A percentile compares a stretch with the other conserved stretches of the same genome.
Conservation (phyloP, 352 stramenopile genomes). For the Phytophthora sp. region DNA sequence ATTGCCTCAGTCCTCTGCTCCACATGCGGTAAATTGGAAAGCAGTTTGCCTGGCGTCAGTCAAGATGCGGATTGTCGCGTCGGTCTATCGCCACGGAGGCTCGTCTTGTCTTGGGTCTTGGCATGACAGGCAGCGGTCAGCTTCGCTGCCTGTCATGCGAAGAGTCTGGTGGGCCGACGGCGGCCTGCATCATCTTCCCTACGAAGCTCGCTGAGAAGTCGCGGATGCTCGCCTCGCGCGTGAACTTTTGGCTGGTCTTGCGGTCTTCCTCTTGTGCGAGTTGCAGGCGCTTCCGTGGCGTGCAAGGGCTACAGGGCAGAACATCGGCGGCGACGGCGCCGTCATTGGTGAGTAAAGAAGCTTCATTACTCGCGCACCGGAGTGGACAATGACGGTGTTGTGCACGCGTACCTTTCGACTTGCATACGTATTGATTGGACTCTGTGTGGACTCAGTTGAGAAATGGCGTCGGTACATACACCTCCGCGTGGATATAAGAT, state of each 20-base stretch:
- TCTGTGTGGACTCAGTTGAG: conserved; percentile 14
- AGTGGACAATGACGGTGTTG: not conserved
- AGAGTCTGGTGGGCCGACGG: conserved; percentile 19
- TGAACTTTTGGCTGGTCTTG: conserved; percentile 40
- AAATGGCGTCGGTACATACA: conserved; percentile 6
- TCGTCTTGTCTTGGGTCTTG: conserved; percentile 7
- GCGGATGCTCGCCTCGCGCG: conserved; percentile 40
- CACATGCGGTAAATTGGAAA: conserved; percentile 32
- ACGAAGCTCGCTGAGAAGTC: conserved; percentile 60
- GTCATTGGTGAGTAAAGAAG: conserved; percentile 2
- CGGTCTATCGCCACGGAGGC: conserved; percentile 16
- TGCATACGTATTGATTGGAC: conserved; percentile 19
- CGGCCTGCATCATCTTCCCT: conserved; percentile 45
- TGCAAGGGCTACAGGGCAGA: conserved; percentile 54
- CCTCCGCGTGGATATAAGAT: conserved; percentile 9
- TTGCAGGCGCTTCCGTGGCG: conserved; percentile 66
- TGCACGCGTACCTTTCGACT: conserved; percentile 26
- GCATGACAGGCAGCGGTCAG: not conserved
- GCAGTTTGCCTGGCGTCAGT: conserved; percentile 24
- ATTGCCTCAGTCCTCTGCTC: conserved; percentile 18
- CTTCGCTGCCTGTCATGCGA: conserved; percentile 2
- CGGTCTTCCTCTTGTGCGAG: conserved; percentile 58
- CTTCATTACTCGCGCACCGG: conserved; percentile 1
- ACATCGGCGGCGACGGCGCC: no score
- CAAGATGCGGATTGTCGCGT: conserved; percentile 27